Evolutionary conservation across 2,329 filamentous ascomycete species (phyloP), one percentile per base, ranked within the genome.

Genomic region (Ascomycota sp.): DNA sequence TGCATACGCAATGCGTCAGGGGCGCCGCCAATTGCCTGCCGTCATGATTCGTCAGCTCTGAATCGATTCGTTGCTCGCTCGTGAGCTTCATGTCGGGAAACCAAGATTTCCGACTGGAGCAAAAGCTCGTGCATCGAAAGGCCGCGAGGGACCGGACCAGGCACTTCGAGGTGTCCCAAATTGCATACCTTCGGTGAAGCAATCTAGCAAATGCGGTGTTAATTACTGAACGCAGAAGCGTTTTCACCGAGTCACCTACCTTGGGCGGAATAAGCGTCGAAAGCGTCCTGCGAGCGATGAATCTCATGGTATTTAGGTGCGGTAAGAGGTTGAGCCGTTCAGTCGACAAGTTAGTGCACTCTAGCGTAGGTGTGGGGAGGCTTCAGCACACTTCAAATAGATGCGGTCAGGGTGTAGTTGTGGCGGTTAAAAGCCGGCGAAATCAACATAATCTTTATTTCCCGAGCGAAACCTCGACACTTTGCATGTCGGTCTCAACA

Each of bases 211-310:
- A 11, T 7, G 33, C 9, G 11, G 25, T 16, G 33, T 29, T 13
- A 24, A 29, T 10, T 30, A 10, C 3, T 27, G 33, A 8, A 3
- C 13, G 16, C 7, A 24, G 11, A 32, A 9, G 11, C 3, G 12
- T 9, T 13, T 5, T 26, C 8, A 10, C 9, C 4, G 6, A 12
- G 31, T 9, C 11, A 7, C 12, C 16, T 66, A 92, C 86, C 83
- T 98, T 98, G 54, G 91, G 89, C 49, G 91, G 91, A 52, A 98
- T 93, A 61, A 98, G 77, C 68, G 91, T 92, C 57, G 89, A 95
- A 55, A 93, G 77, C 69, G 72, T 79, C 64, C 84, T 76, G 63
- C 79, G 80, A 54, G 75, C 72, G 54, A 91, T 69, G 72, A 75
- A 89, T 70, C 82, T 92, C 84, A 92, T 93, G 62, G 64, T 81